Conservation (phyloP, 495 filamentous ascomycete species). For the Penicillium coffeae region DNA sequence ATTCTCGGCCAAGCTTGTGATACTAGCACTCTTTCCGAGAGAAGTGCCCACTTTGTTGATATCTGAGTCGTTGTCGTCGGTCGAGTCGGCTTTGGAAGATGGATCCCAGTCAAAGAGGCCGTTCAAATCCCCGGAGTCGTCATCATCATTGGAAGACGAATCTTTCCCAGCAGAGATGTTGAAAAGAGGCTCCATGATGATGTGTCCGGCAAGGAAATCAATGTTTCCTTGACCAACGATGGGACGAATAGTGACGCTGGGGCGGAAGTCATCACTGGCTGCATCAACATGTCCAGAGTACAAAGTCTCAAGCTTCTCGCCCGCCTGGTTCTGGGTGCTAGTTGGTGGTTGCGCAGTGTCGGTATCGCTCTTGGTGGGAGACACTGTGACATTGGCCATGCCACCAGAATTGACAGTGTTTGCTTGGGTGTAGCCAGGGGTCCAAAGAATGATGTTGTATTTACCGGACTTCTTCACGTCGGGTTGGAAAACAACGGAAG, state of each 20-base stretch:
- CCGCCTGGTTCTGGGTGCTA: conserved; percentile 73
- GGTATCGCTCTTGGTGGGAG: conserved; percentile 50
- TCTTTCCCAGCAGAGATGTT: conserved; percentile 40
- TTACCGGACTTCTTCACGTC: conserved; percentile 86
- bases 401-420: conserved; percentile 71
- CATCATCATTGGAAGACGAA: not conserved
- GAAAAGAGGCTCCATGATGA: conserved; percentile 69
- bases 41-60: conserved; percentile 69
- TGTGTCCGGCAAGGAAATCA: conserved; percentile 78
- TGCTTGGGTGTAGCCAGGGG: conserved; percentile 83
- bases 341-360: conserved; percentile 34
- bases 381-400: conserved; percentile 72
- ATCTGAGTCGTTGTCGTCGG: conserved; percentile 64
- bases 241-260: conserved; percentile 75
- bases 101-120: conserved; percentile 90
- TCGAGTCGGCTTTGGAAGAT: conserved; percentile 45
- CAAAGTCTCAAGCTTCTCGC: conserved; percentile 93
- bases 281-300: conserved; percentile 82
- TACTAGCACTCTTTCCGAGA: conserved; percentile 59
- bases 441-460: conserved; percentile 84
- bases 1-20: conserved; percentile 58
- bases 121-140: conserved; percentile 50
- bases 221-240: conserved; percentile 61
- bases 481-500: conserved; percentile 71
- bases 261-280: conserved; percentile 68